A percentile compares a stretch with the other conserved stretches of the same genome.
Conservation (phyloP, 2,329 filamentous ascomycete species). For the Fusarium nygamai region DNA sequence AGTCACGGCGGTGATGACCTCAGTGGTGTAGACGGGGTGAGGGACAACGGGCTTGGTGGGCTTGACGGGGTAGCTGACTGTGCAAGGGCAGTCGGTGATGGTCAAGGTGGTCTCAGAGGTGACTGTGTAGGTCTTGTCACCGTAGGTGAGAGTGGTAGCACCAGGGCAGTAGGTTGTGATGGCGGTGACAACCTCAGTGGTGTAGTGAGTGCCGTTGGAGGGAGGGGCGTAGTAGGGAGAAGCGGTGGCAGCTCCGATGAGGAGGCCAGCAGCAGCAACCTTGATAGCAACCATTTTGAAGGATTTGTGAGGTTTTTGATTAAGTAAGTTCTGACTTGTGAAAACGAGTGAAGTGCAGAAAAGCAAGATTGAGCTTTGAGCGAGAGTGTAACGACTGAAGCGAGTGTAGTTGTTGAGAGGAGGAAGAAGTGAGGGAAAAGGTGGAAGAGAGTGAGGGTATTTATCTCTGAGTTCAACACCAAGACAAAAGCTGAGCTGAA, state of each 20-base stretch:
- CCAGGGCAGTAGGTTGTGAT: conserved; percentile 78
- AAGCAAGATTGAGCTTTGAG: conserved; percentile 1
- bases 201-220: conserved; percentile 52
- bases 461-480: conserved; percentile 10
- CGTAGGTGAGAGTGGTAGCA: conserved; percentile 71
- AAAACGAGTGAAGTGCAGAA: conserved; percentile 28
- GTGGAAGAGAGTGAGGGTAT: conserved; percentile 25
- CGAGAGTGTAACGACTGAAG: conserved; percentile 30
- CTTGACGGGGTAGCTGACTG: conserved; percentile 66
- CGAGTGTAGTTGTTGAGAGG: conserved; percentile 29
- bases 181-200: conserved; percentile 72
- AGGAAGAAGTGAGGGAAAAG: background rate
- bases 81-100: conserved; percentile 78
- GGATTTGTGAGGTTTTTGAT: background rate
- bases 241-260: conserved; percentile 27
- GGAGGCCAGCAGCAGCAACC: conserved; percentile 28
- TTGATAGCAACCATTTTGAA: conserved; percentile 29
- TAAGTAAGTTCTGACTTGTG: conserved; percentile 16
- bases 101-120: conserved; percentile 75
- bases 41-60: conserved; percentile 23
- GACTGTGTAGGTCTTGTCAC: conserved; percentile 74
- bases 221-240: conserved; percentile 9
- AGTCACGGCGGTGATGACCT: conserved; percentile 46
- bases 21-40: conserved; percentile 18
- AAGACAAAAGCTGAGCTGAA: background rate